Base-by-base conservation (phyloP, 1,139 yeast species). In the Taphrina betulina region DNA sequence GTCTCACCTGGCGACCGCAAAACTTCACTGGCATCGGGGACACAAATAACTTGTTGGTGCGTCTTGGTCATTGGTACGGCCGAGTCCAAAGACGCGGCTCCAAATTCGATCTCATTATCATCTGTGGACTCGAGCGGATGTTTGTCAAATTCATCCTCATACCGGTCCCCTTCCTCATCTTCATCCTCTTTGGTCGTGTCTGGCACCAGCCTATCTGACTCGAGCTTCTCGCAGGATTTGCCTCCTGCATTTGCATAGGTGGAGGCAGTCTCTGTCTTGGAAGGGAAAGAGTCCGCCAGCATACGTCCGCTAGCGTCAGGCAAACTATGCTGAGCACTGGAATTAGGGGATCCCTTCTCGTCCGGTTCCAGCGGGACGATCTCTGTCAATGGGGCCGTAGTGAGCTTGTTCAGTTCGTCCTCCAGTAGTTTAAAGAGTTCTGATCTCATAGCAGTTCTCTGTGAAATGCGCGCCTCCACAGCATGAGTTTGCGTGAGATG, bases 361-460 rank as follows among this genome's bases (percentile, higher is more conserved):
- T n/a, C n/a, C n/a, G n/a, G n/a, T n/a, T n/a, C n/a, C n/a, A n/a
- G n/a, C n/a, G n/a, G n/a, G n/a, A n/a, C n/a, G n/a, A n/a, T n/a
- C n/a, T n/a, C n/a, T n/a, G n/a, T n/a, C n/a, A n/a, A n/a, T n/a
- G n/a, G n/a, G n/a, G n/a, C n/a, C n/a, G n/a, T n/a, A n/a, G n/a
- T n/a, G n/a, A n/a, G n/a, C n/a, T n/a, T n/a, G n/a, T n/a, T n/a
- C n/a, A 41, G 12, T 19, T 43, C 48, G 16, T 29, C 31, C 19
- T 43, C 48, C 12, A 43, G 38, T 16, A 16, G 24, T 19, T 43
- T 37, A 17, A 43, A 43, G 5, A 43, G 48, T 10, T 24, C 5
- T 4, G 36, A 29, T 16, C 48, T 29, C 5, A 19, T 20, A n/a
- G 34, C 16, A 8, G 12, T 43, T 12, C 29, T 36, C 36, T 43